These are phyloP conservation scores for Botrytis fabae DNA, from an alignment of 2,329 filamentous ascomycete species.

Conservation along the genomic window DNA sequence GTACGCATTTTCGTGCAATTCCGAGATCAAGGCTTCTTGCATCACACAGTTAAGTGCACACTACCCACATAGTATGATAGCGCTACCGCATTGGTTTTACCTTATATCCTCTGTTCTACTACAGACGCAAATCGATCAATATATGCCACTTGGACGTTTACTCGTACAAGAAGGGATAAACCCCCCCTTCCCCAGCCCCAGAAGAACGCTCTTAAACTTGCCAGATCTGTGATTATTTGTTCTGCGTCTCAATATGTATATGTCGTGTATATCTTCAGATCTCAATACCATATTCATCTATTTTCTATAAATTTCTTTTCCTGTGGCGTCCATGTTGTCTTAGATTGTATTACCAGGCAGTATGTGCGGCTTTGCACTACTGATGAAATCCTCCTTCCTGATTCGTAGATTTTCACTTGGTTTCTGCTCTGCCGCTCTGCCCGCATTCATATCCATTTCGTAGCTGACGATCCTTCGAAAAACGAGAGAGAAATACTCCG, in stretches of 20 bases:
- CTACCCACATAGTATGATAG: background rate
- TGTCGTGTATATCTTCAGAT: slow-evolving; percentile 3
- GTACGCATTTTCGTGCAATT: background rate
- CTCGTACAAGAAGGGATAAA: background rate
- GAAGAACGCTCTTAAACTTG: background rate
- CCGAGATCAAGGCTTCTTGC: slow-evolving; percentile 4
- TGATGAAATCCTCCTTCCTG: slow-evolving; percentile 11
- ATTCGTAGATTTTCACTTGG: slow-evolving; percentile 16
- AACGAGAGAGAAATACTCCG: slow-evolving; percentile 9
- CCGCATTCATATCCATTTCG: slow-evolving; percentile 12
- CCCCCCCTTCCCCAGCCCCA: background rate
- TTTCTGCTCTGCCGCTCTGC: slow-evolving; percentile 20
- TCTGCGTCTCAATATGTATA: background rate
- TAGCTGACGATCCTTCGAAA: slow-evolving; percentile 15
- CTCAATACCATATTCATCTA: background rate
- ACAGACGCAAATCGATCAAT: slow-evolving; percentile 6
- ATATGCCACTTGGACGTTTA: slow-evolving; percentile 10
- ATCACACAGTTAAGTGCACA: background rate
- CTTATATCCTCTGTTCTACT: background rate
- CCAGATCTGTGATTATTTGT: background rate
- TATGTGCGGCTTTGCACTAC: background rate
- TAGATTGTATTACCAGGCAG: slow-evolving; percentile 5
- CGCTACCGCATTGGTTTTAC: background rate
- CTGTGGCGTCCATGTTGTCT: slow-evolving; percentile 18
- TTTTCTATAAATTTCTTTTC: background rate